Evolutionary conservation across 164 flowering plant species (phyloP).

Genomic region (Berberis vulgaris): DNA sequence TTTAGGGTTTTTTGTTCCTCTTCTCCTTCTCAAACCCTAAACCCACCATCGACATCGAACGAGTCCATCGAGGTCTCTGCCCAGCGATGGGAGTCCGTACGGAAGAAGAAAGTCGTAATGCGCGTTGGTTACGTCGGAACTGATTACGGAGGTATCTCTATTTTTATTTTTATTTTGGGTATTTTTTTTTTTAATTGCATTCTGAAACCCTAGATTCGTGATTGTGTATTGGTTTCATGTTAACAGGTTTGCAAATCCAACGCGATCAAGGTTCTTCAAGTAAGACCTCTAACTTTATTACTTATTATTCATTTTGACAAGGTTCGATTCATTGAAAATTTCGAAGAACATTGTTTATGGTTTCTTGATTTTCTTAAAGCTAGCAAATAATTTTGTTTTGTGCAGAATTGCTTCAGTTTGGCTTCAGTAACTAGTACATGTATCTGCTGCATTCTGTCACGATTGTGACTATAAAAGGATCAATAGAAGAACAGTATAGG

Average conservation of each 20-base stretch:
- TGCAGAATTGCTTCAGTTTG: too few relatives aligned
- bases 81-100: slow-evolving; percentile 42
- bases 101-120: slow-evolving; percentile 73
- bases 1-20: slow-evolving; percentile 3
- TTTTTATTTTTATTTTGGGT: neutral
- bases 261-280: slow-evolving; percentile 46
- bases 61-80: neutral
- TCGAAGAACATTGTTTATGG: too few relatives aligned
- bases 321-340: too few relatives aligned
- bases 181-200: neutral
- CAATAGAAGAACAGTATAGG: too few relatives aligned
- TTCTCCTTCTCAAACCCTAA: slow-evolving; percentile 7
- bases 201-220: neutral
- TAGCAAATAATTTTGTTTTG: too few relatives aligned
- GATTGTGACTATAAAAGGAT: too few relatives aligned
- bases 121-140: slow-evolving; percentile 84
- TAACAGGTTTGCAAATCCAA: slow-evolving; percentile 70
- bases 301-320: too few relatives aligned
- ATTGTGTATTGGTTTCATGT: neutral
- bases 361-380: too few relatives aligned
- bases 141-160: slow-evolving; percentile 50
- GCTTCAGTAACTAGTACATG: too few relatives aligned
- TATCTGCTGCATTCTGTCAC: too few relatives aligned
- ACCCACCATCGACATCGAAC: neutral
- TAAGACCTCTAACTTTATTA: slow-evolving; percentile 17